Percentiles rank a stretch among this genome's conserved stretches.
Conservation (phyloP, 169 alveolate species). For the Nephromyces sp. region DNA sequence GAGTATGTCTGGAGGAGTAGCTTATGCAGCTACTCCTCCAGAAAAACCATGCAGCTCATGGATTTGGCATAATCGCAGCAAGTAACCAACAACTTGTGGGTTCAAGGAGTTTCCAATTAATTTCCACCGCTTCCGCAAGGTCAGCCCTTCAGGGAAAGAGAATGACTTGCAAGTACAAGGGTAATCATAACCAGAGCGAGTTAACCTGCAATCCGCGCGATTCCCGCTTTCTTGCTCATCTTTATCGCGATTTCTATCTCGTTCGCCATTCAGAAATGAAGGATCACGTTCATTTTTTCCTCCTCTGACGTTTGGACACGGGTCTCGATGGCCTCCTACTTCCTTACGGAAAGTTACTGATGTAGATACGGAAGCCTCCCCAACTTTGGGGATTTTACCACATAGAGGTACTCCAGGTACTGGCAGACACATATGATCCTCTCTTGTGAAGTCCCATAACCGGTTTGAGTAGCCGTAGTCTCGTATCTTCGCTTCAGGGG, state of each 20-base stretch:
- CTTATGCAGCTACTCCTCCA: too few relatives aligned
- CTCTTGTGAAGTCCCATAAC: background rate
- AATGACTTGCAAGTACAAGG: background rate
- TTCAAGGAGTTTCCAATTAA: background rate
- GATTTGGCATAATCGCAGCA: background rate
- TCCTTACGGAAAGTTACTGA: background rate
- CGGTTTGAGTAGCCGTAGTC: too few relatives aligned
- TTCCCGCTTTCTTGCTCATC: too few relatives aligned
- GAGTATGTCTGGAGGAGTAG: too few relatives aligned
- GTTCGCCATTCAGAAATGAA: background rate
- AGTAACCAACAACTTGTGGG: background rate
- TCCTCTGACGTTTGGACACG: too few relatives aligned
- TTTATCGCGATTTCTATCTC: background rate
- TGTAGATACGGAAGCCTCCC: too few relatives aligned
- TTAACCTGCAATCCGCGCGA: too few relatives aligned
- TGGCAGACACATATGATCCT: background rate
- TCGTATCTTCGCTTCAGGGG: background rate
- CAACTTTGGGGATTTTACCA: background rate
- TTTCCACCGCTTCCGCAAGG: background rate
- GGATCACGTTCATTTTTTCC: too few relatives aligned
- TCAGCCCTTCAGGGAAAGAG: background rate
- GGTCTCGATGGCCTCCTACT: too few relatives aligned
- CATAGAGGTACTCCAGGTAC: background rate
- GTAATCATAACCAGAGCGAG: too few relatives aligned
- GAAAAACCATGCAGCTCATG: too few relatives aligned